phyloP scores from a whole-genome alignment of 345 rosid species.

The Brassica cretica region DNA sequence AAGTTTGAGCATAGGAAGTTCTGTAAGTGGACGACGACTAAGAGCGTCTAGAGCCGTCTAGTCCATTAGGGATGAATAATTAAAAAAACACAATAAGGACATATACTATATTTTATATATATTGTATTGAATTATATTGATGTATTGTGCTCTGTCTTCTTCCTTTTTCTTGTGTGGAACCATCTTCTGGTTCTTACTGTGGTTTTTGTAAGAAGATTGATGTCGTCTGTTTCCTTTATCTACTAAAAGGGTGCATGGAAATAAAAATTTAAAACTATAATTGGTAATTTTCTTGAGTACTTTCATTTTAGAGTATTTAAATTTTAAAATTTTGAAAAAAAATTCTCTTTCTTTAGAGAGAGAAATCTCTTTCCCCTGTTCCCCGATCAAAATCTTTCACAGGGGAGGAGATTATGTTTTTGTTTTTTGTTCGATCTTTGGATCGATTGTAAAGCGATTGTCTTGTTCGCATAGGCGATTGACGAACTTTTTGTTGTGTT shows the following conservation, averaged over 20 bases:
- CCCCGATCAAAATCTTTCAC: no score
- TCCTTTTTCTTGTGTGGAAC: not conserved
- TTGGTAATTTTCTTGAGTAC: not conserved
- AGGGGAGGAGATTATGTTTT: no score
- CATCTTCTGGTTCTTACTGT: not conserved
- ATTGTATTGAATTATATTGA: slow-evolving; percentile 5
- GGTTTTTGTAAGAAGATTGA: slow-evolving; percentile 18
- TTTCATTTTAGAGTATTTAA: not conserved
- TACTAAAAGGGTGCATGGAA: slow-evolving; percentile 12
- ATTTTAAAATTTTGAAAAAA: no score
- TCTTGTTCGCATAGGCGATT: no score
- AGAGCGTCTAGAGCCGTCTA: slow-evolving; percentile 12
- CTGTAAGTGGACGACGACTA: slow-evolving; percentile 27
- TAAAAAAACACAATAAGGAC: not conserved
- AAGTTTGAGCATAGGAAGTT: slow-evolving; percentile 60
- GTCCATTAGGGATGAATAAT: not conserved
- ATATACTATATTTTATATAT: not conserved
- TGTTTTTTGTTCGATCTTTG: no score
- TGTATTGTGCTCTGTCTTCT: slow-evolving; percentile 3
- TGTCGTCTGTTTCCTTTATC: slow-evolving; percentile 3
- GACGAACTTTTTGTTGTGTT: no score
- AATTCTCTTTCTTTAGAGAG: no score
- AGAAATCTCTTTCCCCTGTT: no score
- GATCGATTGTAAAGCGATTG: no score
- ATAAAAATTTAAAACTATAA: not conserved